These are phyloP conservation scores for Fusarium siculi DNA, from an alignment of 2,329 filamentous ascomycete genomes.

Conservation along the genomic window DNA sequence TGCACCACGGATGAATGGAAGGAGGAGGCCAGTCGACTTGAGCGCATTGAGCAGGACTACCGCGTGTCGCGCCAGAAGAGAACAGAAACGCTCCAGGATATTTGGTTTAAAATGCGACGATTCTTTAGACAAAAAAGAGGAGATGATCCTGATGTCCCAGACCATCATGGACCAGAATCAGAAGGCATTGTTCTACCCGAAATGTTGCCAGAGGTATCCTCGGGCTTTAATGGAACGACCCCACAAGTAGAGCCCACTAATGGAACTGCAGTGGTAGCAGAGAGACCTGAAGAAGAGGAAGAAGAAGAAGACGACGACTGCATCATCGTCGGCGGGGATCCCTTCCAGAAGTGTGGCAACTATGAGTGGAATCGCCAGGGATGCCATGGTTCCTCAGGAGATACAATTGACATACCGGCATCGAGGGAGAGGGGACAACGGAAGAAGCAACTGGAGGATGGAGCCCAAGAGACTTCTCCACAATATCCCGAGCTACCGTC, in stretches of 20 bases:
- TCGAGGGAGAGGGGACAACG: slow-evolving; percentile 29
- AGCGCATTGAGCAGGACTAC: slow-evolving; percentile 48
- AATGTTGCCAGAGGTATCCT: slow-evolving; percentile 9
- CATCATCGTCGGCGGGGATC: slow-evolving; percentile 54
- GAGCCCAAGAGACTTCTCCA: background rate
- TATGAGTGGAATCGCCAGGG: slow-evolving; percentile 60
- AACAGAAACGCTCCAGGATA: slow-evolving; percentile 44
- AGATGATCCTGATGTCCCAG: slow-evolving; percentile 29
- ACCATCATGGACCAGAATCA: slow-evolving; percentile 26
- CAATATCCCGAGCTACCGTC: too few species aligned
- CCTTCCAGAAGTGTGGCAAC: slow-evolving; percentile 61
- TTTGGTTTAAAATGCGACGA: slow-evolving; percentile 47
- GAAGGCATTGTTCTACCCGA: slow-evolving; percentile 24
- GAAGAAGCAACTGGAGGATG: slow-evolving; percentile 13
- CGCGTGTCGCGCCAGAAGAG: slow-evolving; percentile 43
- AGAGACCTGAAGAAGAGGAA: background rate
- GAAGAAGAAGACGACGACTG: slow-evolving; percentile 47
- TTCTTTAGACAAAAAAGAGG: slow-evolving; percentile 49
- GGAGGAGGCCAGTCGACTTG: slow-evolving; percentile 49
- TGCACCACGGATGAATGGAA: slow-evolving; percentile 46
- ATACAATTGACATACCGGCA: slow-evolving; percentile 35
- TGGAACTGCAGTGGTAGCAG: background rate
- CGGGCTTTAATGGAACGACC: slow-evolving; percentile 20
- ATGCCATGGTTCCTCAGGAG: slow-evolving; percentile 48
- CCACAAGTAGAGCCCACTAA: slow-evolving; percentile 1